A percentile compares a stretch with the other conserved stretches of the same genome.
Evolutionary conservation across 495 filamentous ascomycete genomes (phyloP).

Genomic region (Xylona heveae): DNA sequence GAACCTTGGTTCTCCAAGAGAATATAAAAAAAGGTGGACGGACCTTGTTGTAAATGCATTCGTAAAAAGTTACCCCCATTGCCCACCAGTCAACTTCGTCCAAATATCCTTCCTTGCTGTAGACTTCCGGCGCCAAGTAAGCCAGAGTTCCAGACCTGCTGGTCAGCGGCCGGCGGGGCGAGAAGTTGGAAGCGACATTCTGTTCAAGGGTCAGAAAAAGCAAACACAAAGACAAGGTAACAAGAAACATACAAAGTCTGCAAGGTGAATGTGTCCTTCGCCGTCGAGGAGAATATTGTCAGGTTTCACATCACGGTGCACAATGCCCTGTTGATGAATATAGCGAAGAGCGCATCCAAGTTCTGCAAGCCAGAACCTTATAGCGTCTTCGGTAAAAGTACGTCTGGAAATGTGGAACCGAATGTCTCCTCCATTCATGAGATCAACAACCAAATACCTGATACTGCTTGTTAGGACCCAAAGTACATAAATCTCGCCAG

Average conservation of each 20-base stretch:
- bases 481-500: background rate
- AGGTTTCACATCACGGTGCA: constrained; percentile 91
- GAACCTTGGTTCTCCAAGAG: background rate
- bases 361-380: constrained; percentile 91
- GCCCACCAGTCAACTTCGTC: constrained; percentile 97
- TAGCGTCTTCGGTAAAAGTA: constrained; percentile 92
- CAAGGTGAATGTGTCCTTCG: constrained; percentile 91
- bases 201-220: constrained; percentile 15
- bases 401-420: constrained; percentile 97
- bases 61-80: constrained; percentile 86
- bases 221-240: constrained; percentile 1
- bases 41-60: constrained; percentile 98
- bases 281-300: constrained; percentile 90
- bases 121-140: constrained; percentile 92
- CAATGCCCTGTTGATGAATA: constrained; percentile 78
- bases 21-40: constrained; percentile 7
- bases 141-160: constrained; percentile 95
- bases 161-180: constrained; percentile 58
- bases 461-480: background rate
- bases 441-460: constrained; percentile 85
- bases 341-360: constrained; percentile 82
- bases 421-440: constrained; percentile 95
- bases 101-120: constrained; percentile 67
- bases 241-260: constrained; percentile 66
- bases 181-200: constrained; percentile 93